Evolutionary conservation across 495 filamentous ascomycete species (phyloP), one percentile per base, ranked within the genome.

Genomic region (Lophiotrema nucula): DNA sequence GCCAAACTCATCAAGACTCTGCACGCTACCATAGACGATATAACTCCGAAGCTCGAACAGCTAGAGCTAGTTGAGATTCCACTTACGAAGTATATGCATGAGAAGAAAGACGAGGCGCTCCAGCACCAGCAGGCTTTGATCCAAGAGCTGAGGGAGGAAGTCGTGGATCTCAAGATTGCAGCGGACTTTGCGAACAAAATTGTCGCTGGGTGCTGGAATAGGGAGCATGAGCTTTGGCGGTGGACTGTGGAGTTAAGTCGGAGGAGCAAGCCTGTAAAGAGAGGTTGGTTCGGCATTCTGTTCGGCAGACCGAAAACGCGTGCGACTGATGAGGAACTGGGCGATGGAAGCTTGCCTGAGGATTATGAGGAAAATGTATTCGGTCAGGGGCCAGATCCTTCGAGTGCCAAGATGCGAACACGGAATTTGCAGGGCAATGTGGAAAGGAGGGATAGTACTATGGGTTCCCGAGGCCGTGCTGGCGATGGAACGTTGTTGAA

Each of bases 141-240:
- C 25, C 23, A 37, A 1, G 25, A 2, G 4, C 23, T 35, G 42
- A 42, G 2, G 10, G 26, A 28, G 4, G 49, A 60, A 37, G 51
- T 60, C 38, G 50, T 21, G 10, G 49, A 53, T 15, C 33, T 60
- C 27, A 60, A 60, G 33, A 38, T 27, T 6, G 48, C 50, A 18
- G 23, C 47, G 1, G 50, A 60, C 22, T 41, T 42, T 35, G 21
- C 35, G 12, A 54, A 43, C 42, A 53, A 43, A 50, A 12, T 60
- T 24, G 18, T 54, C 3, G 26, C 27, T 1, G 39, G 21, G 1
- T 53, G 47, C 18, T 60, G 41, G 24, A 39, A 16, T 11, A 24
- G 57, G 18, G 48, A 60, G 22, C 48, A 50, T 39, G 27, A 39
- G 8, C 8, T 54, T 11, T 47, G 39, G 50, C 21, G 38, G 2